phyloP scores from a whole-genome alignment of 1,284 basidiomycete genomes.

The Wolfiporia cocos region DNA sequence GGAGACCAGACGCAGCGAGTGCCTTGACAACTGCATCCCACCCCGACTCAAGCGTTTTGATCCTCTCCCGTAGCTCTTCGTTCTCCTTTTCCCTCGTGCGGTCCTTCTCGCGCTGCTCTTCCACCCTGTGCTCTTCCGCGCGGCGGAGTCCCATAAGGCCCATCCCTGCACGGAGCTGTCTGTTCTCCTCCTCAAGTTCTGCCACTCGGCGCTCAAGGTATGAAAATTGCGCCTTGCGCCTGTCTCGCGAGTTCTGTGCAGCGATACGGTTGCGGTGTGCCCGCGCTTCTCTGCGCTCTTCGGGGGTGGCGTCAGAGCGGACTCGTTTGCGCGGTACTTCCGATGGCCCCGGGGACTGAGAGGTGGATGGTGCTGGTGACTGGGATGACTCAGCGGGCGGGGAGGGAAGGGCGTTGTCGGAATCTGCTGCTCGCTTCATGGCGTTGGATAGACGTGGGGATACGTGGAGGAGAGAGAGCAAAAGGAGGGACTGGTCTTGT shows the following conservation, averaged over 20 bases:
- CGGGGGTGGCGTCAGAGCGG: conserved; percentile 52
- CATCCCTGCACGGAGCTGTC: conserved; percentile 34
- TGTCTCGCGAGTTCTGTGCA: conserved; percentile 78
- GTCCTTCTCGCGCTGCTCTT: conserved; percentile 36
- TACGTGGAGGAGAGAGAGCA: conserved; percentile 20
- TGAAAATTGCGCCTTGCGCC: conserved; percentile 69
- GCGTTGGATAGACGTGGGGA: conserved; percentile 12
- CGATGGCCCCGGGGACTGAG: conserved; percentile 31
- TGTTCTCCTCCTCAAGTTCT: conserved; percentile 42
- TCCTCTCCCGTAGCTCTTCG: conserved; percentile 65
- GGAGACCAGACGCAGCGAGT: conserved; percentile 59
- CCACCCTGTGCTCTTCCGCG: conserved; percentile 20
- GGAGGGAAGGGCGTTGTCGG: conserved; percentile 18
- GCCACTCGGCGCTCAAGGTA: conserved; percentile 38
- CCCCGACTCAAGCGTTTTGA: conserved; percentile 69
- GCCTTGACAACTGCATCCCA: conserved; percentile 76
- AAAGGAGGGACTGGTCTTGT: conserved; percentile 24
- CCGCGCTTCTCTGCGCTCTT: conserved; percentile 76
- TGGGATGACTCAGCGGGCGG: conserved; percentile 22
- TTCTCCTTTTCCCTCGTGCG: conserved; percentile 61
- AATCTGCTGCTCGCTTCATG: conserved; percentile 28
- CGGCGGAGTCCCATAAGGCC: conserved; percentile 23
- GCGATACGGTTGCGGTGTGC: conserved; percentile 81
- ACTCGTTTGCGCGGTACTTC: conserved; percentile 68
- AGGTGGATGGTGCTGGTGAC: conserved; percentile 21